These are phyloP conservation scores for Beta corolliflora DNA, from an alignment of 179 eudicot genomes.

Conservation along the genomic window DNA sequence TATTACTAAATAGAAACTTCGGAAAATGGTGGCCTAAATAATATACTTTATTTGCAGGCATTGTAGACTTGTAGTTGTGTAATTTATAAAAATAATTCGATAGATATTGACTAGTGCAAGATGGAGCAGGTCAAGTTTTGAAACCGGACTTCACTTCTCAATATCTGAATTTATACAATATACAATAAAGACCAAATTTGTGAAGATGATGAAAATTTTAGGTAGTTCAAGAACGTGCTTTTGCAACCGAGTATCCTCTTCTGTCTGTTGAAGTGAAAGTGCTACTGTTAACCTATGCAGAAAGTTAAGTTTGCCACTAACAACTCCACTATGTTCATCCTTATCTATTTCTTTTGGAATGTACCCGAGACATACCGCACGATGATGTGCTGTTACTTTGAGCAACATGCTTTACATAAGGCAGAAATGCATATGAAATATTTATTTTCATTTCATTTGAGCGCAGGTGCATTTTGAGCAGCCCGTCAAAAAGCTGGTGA, in stretches of 20 bases:
- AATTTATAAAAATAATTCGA: neutral
- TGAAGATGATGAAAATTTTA: neutral
- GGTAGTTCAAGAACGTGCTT: neutral
- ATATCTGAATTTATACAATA: neutral
- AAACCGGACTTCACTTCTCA: neutral
- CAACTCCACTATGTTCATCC: too few species aligned
- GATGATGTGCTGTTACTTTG: neutral
- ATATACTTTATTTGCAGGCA: neutral
- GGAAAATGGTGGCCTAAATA: too few species aligned
- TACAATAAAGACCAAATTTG: neutral
- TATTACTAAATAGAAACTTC: neutral
- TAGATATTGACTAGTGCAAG: neutral
- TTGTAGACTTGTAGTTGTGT: neutral
- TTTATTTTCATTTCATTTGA: conserved; percentile 24
- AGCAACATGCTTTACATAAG: neutral
- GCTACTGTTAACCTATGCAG: neutral
- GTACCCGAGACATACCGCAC: neutral
- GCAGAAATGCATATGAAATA: conserved; percentile 9
- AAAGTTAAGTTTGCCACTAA: neutral
- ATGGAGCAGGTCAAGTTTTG: neutral
- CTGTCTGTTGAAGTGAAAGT: neutral
- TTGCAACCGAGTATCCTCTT: neutral
- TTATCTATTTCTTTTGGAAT: neutral
- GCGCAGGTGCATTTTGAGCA: conserved; percentile 88
- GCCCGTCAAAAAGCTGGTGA: conserved; percentile 59